Evolutionary conservation across 768 basidiomycete genomes (phyloP).

Genomic region (Tulasnella sp.): DNA sequence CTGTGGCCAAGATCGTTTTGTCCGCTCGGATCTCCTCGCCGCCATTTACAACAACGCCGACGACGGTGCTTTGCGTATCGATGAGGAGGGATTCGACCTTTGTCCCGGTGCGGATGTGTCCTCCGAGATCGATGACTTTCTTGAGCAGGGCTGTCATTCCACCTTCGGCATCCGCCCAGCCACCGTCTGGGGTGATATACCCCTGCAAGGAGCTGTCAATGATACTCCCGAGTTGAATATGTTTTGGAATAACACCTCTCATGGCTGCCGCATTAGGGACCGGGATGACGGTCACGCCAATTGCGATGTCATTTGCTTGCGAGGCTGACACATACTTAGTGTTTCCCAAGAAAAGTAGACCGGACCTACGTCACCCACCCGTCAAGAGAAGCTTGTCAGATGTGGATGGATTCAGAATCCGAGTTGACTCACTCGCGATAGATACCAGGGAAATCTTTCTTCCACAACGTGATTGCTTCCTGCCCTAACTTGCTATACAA

Average conservation of each 20-base stretch:
- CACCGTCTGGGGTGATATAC: conserved; percentile 65
- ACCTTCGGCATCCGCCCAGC: conserved; percentile 74
- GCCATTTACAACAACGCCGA: conserved; percentile 52
- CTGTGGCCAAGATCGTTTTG: conserved; percentile 57
- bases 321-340: conserved; percentile 40
- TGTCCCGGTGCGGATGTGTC: conserved; percentile 46
- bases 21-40: conserved; percentile 40
- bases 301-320: conserved; percentile 48
- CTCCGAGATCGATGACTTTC: conserved; percentile 49
- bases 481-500: conserved; percentile 62
- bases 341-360: conserved; percentile 48
- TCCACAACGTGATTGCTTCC: conserved; percentile 72
- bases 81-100: conserved; percentile 42
- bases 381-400: not conserved
- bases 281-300: conserved; percentile 41
- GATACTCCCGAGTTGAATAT: conserved; percentile 31
- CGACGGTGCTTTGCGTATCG: conserved; percentile 26
- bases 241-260: conserved; percentile 38
- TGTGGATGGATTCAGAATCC: not conserved
- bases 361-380: conserved; percentile 38
- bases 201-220: conserved; percentile 30
- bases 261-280: conserved; percentile 33
- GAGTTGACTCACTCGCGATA: not conserved
- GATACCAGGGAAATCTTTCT: conserved; percentile 21
- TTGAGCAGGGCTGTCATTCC: conserved; percentile 46